Conservation (phyloP, 2,329 filamentous ascomycete species). For the Torrubiellomyces zombiae region DNA sequence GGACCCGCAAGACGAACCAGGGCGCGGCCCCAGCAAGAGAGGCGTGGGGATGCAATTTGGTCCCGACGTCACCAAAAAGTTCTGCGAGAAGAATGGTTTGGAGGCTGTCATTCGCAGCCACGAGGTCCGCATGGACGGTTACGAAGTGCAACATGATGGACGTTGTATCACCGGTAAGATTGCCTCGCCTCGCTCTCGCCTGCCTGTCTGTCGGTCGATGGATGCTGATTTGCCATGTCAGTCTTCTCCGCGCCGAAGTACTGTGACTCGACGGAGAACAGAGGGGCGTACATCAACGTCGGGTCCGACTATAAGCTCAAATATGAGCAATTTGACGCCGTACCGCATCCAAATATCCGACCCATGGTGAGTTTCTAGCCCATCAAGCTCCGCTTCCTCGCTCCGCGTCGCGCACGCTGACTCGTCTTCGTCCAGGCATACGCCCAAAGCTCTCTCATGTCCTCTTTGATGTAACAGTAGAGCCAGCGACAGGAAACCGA, state of each 20-base stretch:
- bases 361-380: conserved; percentile 62
- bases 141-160: conserved; percentile 92
- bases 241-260: conserved; percentile 97
- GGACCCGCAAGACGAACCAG: conserved; percentile 73
- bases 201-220: neutral
- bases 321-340: conserved; percentile 88
- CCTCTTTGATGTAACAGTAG: conserved; percentile 47
- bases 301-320: conserved; percentile 79
- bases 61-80: conserved; percentile 86
- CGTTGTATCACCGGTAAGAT: conserved; percentile 81
- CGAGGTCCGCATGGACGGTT: conserved; percentile 98
- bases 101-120: conserved; percentile 94
- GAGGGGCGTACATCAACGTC: conserved; percentile 96
- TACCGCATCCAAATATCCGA: conserved; percentile 87
- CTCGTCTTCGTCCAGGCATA: conserved; percentile 47
- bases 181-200: conserved; percentile 4
- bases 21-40: conserved; percentile 86
- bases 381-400: neutral
- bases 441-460: conserved; percentile 68
- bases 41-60: conserved; percentile 95
- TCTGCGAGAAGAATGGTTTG: conserved; percentile 90
- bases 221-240: conserved; percentile 15
- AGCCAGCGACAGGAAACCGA: too few relatives aligned
- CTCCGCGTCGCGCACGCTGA: conserved; percentile 9
- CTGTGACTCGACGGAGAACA: conserved; percentile 95